phyloP scores from a whole-genome alignment of 2,329 filamentous ascomycete species.

The Leptosphaerulina australis region DNA sequence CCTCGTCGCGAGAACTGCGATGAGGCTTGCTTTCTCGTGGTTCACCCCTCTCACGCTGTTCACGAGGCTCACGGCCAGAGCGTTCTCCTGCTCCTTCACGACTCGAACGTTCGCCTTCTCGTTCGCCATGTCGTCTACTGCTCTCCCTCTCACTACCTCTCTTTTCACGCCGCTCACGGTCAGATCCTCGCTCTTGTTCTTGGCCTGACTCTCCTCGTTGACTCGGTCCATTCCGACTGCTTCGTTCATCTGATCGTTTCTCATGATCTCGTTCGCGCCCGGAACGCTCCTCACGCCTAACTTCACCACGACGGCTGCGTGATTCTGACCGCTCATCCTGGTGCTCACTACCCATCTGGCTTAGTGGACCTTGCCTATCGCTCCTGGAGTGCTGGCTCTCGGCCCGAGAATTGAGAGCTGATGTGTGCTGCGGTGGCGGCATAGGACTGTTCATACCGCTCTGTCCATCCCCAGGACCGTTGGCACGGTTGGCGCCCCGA shows the following conservation, averaged over 20 bases:
- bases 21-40: conserved; percentile 28
- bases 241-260: conserved; percentile 37
- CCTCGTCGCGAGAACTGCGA: conserved; percentile 32
- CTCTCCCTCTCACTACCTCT: conserved; percentile 33
- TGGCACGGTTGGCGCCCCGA: conserved; percentile 39
- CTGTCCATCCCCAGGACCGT: conserved; percentile 25
- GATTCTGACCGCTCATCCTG: conserved; percentile 39
- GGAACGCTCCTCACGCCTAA: conserved; percentile 37
- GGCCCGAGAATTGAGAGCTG: conserved; percentile 30
- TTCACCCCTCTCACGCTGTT: conserved; percentile 7
- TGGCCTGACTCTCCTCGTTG: conserved; percentile 25
- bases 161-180: conserved; percentile 40
- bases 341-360: conserved; percentile 24
- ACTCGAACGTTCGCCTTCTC: conserved; percentile 25
- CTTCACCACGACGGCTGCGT: conserved; percentile 36
- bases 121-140: conserved; percentile 29
- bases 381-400: conserved; percentile 33
- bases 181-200: conserved; percentile 32
- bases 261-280: conserved; percentile 35
- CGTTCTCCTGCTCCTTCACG: conserved; percentile 21
- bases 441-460: conserved; percentile 27
- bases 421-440: conserved; percentile 33
- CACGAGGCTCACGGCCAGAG: conserved; percentile 26
- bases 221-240: conserved; percentile 26
- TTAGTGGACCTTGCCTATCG: conserved; percentile 25